Evolutionary conservation across 148 eudicot species (phyloP), one percentile per base, ranked within the genome.

Genomic region (Chenopodium suecicum): DNA sequence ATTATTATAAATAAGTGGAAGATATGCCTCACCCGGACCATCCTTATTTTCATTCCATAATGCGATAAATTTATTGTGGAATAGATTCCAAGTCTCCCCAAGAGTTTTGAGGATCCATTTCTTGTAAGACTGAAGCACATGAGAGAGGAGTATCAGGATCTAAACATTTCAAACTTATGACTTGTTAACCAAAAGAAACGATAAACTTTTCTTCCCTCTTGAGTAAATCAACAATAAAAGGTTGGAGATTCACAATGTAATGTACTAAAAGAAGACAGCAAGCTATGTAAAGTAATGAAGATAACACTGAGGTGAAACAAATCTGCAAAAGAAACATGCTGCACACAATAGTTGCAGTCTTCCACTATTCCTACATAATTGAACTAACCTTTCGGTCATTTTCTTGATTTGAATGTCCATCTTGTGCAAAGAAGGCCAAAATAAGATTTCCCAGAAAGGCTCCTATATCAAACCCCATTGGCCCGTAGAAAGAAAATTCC

Each of bases 401-500:
- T 62, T 73, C 89, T 37, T 87, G 52, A 82, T 82, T 84, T 67
- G 92, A 91, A 81, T 92, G 99, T 34, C 99, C 99, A 82, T 91
- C 92, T 90, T 93, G 99, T 62, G 98, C 79, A 88, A 91, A 95
- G 89, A 89, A 95, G 19, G 98, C 94, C 89, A 95, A 83, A 73
- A 92, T 83, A 64, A 95, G 82, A 86, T 95, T 93, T 80, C 98
- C 99, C 73, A 95, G 48, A 83, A 84, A 95, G 79, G 99, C 98
- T 85, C 99, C 99, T 76, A 95, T 86, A 83, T 95, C 99, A 88
- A 82, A 95, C 75, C 97, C 98, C 94, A 95, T 95, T 69, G 99
- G 98, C 76, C 92, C 99, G 70, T 95, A 95, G 82, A 93, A 94
- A 73, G 93, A 88, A 86, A 94, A 95, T 84, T 95, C 99, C 29